These are phyloP conservation scores for Ogataea sp. DNA, from an alignment of 805 yeast genomes.

Conservation along the genomic window DNA sequence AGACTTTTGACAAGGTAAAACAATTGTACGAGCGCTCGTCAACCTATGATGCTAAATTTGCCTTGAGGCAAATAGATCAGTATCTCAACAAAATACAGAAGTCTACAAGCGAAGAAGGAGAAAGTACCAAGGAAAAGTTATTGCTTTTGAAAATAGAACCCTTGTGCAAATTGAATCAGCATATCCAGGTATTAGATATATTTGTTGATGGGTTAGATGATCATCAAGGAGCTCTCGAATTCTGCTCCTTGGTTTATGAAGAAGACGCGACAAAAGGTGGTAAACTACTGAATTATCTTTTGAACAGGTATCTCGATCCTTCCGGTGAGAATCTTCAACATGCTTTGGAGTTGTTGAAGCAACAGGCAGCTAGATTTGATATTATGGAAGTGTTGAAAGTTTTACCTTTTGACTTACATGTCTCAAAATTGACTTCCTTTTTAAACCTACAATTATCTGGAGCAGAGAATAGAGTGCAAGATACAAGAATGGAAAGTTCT, in stretches of 20 bases:
- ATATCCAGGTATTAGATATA: slow-evolving; percentile 55
- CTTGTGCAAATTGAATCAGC: slow-evolving; percentile 49
- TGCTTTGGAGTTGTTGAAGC: slow-evolving; percentile 32
- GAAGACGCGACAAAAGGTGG: slow-evolving; percentile 31
- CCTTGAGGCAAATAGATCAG: slow-evolving; percentile 25
- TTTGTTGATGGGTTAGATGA: slow-evolving; percentile 51
- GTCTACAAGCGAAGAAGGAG: no score
- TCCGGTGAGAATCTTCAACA: not conserved
- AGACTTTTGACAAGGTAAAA: slow-evolving; percentile 23
- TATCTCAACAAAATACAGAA: slow-evolving; percentile 14
- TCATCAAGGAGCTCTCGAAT: slow-evolving; percentile 47
- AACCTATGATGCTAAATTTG: slow-evolving; percentile 30
- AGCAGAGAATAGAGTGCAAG: slow-evolving; percentile 30
- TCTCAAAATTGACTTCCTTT: slow-evolving; percentile 34
- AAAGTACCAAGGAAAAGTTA: slow-evolving; percentile 2
- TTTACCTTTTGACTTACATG: slow-evolving; percentile 43
- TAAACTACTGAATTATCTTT: slow-evolving; percentile 37
- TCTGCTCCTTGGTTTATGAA: slow-evolving; percentile 44
- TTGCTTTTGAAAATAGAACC: slow-evolving; percentile 48
- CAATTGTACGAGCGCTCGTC: slow-evolving; percentile 26
- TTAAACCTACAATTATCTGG: slow-evolving; percentile 37
- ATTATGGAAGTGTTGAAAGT: slow-evolving; percentile 32
- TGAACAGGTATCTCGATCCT: slow-evolving; percentile 30
- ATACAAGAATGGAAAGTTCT: slow-evolving; percentile 34
- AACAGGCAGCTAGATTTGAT: slow-evolving; percentile 34